phyloP scores from a whole-genome alignment of 192 early-diverging fungal species.

The Spizellomyces punctatus region DNA sequence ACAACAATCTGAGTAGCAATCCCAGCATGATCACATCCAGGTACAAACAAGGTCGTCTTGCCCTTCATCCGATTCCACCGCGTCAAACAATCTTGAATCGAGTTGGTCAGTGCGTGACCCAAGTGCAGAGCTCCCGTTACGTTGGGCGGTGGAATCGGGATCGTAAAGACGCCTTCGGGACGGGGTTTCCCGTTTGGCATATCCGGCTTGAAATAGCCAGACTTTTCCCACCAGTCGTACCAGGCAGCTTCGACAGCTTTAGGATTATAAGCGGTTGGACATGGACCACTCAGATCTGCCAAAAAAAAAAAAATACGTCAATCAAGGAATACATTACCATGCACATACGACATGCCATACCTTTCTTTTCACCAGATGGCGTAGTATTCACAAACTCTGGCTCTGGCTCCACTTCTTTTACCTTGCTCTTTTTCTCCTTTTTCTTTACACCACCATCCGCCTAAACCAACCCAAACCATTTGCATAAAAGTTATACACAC shows the following conservation, averaged over 20 bases:
- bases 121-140: slow-evolving; percentile 96
- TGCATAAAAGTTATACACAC: too few relatives aligned
- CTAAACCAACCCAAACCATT: too few relatives aligned
- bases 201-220: slow-evolving; percentile 87
- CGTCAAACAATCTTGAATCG: slow-evolving; percentile 91
- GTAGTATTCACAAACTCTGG: slow-evolving; percentile 79
- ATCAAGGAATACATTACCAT: slow-evolving; percentile 2
- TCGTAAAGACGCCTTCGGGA: slow-evolving; percentile 81
- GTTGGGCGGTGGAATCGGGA: slow-evolving; percentile 98
- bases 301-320: not conserved
- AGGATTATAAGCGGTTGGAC: slow-evolving; percentile 86
- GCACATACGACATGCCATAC: slow-evolving; percentile 29
- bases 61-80: slow-evolving; percentile 99
- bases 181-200: slow-evolving; percentile 72
- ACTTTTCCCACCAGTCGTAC: slow-evolving; percentile 98
- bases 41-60: slow-evolving; percentile 90
- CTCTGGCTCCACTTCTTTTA: slow-evolving; percentile 61
- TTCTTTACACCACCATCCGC: slow-evolving; percentile 17
- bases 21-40: slow-evolving; percentile 95
- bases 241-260: slow-evolving; percentile 90
- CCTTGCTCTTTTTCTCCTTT: slow-evolving; percentile 61
- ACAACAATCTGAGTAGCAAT: slow-evolving; percentile 98
- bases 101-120: slow-evolving; percentile 88
- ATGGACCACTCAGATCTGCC: slow-evolving; percentile 69
- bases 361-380: slow-evolving; percentile 86